Base-by-base conservation (phyloP, 129 eudicot species). In the Smallanthus sonchifolius region DNA sequence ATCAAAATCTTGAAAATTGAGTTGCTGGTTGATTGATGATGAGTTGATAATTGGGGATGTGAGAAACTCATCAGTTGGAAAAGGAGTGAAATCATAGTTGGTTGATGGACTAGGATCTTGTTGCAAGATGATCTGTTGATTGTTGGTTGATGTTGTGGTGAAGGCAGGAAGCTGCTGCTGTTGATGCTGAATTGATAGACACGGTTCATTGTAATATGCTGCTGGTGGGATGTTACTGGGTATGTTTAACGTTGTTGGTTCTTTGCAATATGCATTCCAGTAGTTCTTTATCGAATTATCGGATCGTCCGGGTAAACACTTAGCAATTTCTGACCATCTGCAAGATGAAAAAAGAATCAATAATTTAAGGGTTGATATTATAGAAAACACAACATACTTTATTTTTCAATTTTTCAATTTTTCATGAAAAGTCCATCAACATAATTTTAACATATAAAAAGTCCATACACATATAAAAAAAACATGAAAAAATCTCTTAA, bases 241-340 rank as follows among this genome's bases (percentile, higher is more conserved):
- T 24, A 24, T 24, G 30, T 24, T 0, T 24, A 1, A 0, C 1
- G 30, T 24, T 24, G 30, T 24, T 67, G 72, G 10, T 24, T 67
- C 10, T 15, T 67, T 67, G 3, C n/a, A 43, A 10, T 42, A 20
- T 11, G 52, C 47, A 7, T 67, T 67, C 72, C 72, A 67, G 9
- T 43, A 43, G 72, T 67, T 67, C 5, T 67, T 67, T 13, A 67
- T 67, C 10, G 72, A 19, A 13, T 67, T 67, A 67, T 67, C 72
- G 0, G 72, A 67, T 43, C 72, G 55, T 8, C 72, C 55, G 0
- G 72, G 72, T 3, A 67, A 19, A 20, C 13, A 11, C 56, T 67
- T 67, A 17, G 72, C 72, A 28, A 67, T 67, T 67, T 67, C 55
- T 19, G 72, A 5, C 72, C 72, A 67, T 45, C 72, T 67, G 13